A percentile compares a stretch with the other conserved stretches of the same genome.
Conservation (phyloP, 495 filamentous ascomycete genomes). For the Xylaria venustula region DNA sequence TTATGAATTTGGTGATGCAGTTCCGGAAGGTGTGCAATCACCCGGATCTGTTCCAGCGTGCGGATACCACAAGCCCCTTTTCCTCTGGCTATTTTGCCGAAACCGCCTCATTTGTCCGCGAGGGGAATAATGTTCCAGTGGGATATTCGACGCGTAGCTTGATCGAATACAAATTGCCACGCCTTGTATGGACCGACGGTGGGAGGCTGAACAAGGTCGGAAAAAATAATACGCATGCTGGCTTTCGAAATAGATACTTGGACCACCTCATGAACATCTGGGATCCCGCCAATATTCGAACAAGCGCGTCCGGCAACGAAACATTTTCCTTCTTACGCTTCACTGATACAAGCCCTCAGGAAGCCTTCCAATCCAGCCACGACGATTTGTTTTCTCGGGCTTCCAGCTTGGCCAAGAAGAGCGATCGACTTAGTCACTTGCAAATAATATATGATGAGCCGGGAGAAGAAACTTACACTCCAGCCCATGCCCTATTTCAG, state of each 20-base stretch:
- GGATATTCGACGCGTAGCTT: constrained; percentile 83
- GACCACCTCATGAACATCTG: constrained; percentile 84
- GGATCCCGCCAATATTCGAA: constrained; percentile 73
- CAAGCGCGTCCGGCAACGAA: constrained; percentile 51
- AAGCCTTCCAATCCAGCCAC: constrained; percentile 65
- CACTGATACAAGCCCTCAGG: constrained; percentile 70
- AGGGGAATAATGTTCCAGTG: constrained; percentile 75
- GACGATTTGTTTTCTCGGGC: constrained; percentile 58
- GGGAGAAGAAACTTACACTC: constrained; percentile 59
- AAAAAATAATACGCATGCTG: constrained; percentile 67
- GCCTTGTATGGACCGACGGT: constrained; percentile 70
- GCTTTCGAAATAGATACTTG: constrained; percentile 73
- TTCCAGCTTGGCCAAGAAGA: constrained; percentile 48
- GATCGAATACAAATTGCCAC: constrained; percentile 81
- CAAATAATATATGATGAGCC: constrained; percentile 43
- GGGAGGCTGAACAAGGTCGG: constrained; percentile 77
- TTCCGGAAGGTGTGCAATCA: constrained; percentile 99
- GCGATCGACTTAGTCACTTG: constrained; percentile 50
- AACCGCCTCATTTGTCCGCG: constrained; percentile 89
- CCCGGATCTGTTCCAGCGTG: constrained; percentile 93
- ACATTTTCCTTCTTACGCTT: constrained; percentile 92
- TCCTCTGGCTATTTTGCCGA: constrained; percentile 84
- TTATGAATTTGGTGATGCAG: constrained; percentile 99
- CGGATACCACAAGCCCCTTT: constrained; percentile 84
- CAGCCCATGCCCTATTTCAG: constrained; percentile 75